These are phyloP conservation scores for Ceratocystis cubensis DNA, from an alignment of 2,329 filamentous ascomycete genomes.

Conservation along the genomic window DNA sequence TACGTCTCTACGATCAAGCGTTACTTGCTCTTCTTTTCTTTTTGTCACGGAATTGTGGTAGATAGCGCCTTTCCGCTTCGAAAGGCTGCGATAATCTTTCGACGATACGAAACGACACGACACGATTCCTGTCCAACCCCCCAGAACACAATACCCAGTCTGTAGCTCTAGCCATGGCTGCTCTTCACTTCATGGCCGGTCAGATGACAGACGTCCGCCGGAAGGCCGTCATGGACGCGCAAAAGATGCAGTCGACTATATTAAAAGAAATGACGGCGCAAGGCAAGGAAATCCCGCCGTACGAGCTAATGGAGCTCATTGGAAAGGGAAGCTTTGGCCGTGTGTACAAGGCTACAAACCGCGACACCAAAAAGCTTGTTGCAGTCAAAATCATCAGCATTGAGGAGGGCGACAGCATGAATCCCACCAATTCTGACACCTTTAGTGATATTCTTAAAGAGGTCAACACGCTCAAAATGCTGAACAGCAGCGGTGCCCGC, in stretches of 20 bases:
- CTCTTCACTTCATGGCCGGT: constrained; percentile 18
- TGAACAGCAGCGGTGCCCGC: constrained; percentile 47
- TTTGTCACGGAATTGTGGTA: no score
- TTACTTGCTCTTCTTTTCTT: not conserved
- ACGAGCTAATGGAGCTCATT: constrained; percentile 50
- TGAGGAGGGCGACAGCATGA: constrained; percentile 52
- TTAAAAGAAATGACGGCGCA: constrained; percentile 44
- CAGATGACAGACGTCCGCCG: constrained; percentile 18
- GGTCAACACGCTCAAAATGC: constrained; percentile 43
- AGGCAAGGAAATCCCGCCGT: constrained; percentile 44
- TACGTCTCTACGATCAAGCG: not conserved
- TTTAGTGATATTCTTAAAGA: constrained; percentile 42
- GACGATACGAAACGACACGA: not conserved
- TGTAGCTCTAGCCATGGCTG: constrained; percentile 9
- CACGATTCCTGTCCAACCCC: not conserved
- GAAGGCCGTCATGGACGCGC: constrained; percentile 47
- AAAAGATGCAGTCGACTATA: constrained; percentile 48
- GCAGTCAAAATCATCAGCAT: constrained; percentile 67
- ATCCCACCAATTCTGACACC: constrained; percentile 41
- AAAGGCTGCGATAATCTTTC: not conserved
- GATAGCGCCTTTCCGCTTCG: no score
- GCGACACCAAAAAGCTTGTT: constrained; percentile 36
- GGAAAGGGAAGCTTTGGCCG: constrained; percentile 55
- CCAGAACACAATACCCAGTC: not conserved
- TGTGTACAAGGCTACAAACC: constrained; percentile 45